phyloP scores from a whole-genome alignment of 2,329 filamentous ascomycete genomes.

The Podosphaera xanthii region DNA sequence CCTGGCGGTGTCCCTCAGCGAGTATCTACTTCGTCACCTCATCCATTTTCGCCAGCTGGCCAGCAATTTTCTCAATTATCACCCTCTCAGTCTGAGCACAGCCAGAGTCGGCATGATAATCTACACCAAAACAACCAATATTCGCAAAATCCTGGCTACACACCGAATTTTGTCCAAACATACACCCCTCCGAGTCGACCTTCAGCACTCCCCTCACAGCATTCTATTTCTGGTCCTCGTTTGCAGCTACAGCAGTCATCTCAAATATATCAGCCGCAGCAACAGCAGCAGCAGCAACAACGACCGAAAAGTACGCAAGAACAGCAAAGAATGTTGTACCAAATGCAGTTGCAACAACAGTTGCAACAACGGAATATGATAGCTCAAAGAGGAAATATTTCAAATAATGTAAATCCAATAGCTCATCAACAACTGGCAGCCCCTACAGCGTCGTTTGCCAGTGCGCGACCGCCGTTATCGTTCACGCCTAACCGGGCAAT shows the following conservation, averaged over 20 bases:
- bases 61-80: constrained; percentile 58
- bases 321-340: constrained; percentile 40
- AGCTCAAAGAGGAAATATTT: constrained; percentile 22
- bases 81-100: constrained; percentile 53
- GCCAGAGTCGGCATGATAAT: constrained; percentile 33
- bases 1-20: constrained; percentile 51
- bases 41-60: constrained; percentile 61
- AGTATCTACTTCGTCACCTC: constrained; percentile 79
- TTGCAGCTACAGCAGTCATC: constrained; percentile 20
- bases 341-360: constrained; percentile 65
- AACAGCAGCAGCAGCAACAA: constrained; percentile 17
- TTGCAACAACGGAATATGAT: constrained; percentile 26
- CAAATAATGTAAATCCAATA: constrained; percentile 15
- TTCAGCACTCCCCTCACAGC: constrained; percentile 32
- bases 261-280: constrained; percentile 6
- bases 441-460: constrained; percentile 33
- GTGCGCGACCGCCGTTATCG: constrained; percentile 28
- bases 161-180: constrained; percentile 33
- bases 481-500: constrained; percentile 17
- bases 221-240: constrained; percentile 26
- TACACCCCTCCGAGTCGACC: constrained; percentile 31
- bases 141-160: constrained; percentile 33
- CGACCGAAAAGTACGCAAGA: constrained; percentile 39
- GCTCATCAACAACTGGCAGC: constrained; percentile 25
- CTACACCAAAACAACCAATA: constrained; percentile 47